Base-by-base conservation (phyloP, 164 flowering plant species). In the Vitis rupestris region DNA sequence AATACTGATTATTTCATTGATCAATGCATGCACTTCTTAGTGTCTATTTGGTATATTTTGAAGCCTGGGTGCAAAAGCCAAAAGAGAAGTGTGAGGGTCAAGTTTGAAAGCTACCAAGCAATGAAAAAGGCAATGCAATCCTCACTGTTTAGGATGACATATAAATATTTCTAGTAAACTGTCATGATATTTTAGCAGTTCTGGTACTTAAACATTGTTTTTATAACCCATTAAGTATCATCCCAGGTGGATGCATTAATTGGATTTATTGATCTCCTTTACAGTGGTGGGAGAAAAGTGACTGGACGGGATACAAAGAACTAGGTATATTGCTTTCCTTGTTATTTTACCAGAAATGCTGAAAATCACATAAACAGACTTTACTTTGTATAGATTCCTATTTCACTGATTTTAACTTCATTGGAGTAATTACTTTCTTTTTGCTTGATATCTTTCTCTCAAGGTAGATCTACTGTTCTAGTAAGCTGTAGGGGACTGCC, bases 231-330 rank as follows among this genome's bases (percentile, higher is more conserved):
- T 69, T 59, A 78, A 86, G 83, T 81, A 82, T 78, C 77, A 80
- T 82, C 83, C 86, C 88, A 83, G 90, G 87, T 88, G 81, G 81
- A 81, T 79, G 78, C 83, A 78, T 86, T 84, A 86, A 88, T 81
- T 84, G 86, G 85, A 69, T 87, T 90, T 87, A 70, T 90, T 88
- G 80, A 82, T 90, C 83, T 90, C 80, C 82, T 89, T 85, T 85
- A 83, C 97, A 94, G 99, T 94, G 99, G 99, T 94, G 99, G 97
- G 99, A 94, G 93, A 94, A 92, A 76, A 91, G 97, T 82, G 99
- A 92, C 80, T 94, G 99, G 99, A 94, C 88, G 14, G 99, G 97
- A 78, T 90, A 90, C 88, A 94, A 94, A 81, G 99, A 94, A 84
- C 89, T 94, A 81, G 97, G 99, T 94, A 86, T 61, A 59, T 63